Percentiles rank a stretch among this genome's conserved stretches.
These are phyloP conservation scores for Fusarium sp. DNA, from an alignment of 2,329 filamentous ascomycete genomes.

Conservation along the genomic window DNA sequence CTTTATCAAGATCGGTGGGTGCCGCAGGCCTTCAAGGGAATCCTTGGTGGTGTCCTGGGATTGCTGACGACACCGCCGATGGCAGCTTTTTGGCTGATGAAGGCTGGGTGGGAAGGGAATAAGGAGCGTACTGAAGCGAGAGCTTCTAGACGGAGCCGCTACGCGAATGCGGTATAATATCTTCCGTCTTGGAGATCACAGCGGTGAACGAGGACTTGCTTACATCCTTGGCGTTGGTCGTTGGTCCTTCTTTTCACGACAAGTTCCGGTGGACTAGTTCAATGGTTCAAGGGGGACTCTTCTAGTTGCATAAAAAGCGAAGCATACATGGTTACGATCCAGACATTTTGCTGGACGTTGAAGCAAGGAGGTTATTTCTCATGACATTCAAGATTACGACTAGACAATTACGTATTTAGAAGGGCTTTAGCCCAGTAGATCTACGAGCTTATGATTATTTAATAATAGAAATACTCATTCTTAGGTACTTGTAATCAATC, in stretches of 20 bases:
- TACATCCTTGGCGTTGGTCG: not conserved
- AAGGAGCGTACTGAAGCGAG: slow-evolving; percentile 15
- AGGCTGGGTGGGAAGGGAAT: slow-evolving; percentile 55
- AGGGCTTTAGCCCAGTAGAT: not conserved
- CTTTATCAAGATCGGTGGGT: slow-evolving; percentile 54
- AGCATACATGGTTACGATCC: not conserved
- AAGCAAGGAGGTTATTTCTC: not conserved
- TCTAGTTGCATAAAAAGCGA: not conserved
- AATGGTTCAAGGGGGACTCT: not conserved
- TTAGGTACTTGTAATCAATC: not conserved
- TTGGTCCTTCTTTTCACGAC: not conserved
- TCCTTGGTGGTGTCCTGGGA: slow-evolving; percentile 57
- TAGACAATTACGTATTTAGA: not conserved
- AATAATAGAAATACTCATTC: not conserved
- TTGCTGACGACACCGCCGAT: slow-evolving; percentile 58
- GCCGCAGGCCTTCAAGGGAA: slow-evolving; percentile 59
- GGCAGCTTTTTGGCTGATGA: slow-evolving; percentile 59
- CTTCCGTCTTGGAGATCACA: not conserved
- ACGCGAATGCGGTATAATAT: not conserved
- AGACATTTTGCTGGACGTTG: not conserved
- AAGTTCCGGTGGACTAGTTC: not conserved
- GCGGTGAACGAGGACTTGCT: not conserved
- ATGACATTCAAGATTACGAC: not conserved
- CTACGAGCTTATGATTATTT: not conserved
- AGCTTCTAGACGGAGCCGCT: slow-evolving; percentile 1